Evolutionary conservation across 306 rosid genomes (phyloP).

Genomic region (Pueraria montana): DNA sequence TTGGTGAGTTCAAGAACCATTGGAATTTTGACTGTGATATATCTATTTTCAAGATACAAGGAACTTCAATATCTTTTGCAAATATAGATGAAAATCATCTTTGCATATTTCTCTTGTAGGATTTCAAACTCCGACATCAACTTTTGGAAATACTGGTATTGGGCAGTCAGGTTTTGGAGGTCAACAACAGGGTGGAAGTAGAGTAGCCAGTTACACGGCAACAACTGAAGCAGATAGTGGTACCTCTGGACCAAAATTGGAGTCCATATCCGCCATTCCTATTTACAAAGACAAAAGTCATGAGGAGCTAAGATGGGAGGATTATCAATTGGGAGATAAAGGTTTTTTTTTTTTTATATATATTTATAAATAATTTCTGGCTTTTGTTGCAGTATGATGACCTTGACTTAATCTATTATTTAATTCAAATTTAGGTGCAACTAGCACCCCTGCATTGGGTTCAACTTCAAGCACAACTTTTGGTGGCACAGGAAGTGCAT

Average conservation of each 20-base stretch:
- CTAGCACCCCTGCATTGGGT: too few species aligned
- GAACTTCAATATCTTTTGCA: conserved; percentile 12
- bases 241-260: conserved; percentile 70
- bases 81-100: conserved; percentile 24
- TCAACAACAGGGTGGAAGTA: conserved; percentile 90
- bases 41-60: conserved; percentile 21
- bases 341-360: conserved; percentile 54
- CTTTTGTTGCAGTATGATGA: conserved; percentile 6
- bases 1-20: conserved; percentile 66
- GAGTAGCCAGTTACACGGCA: conserved; percentile 72
- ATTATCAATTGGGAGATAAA: conserved; percentile 93
- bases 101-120: conserved; percentile 58
- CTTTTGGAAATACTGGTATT: conserved; percentile 70
- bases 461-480: too few species aligned
- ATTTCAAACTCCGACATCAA: conserved; percentile 66
- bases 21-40: conserved; percentile 31
- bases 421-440: conserved; percentile 61
- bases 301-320: conserved; percentile 98
- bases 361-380: neutral
- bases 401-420: conserved; percentile 24
- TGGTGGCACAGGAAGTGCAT: too few species aligned
- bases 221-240: conserved; percentile 82
- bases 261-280: conserved; percentile 95
- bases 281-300: conserved; percentile 89
- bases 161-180: conserved; percentile 81